A percentile compares a stretch with the other conserved stretches of the same genome.
phyloP scores from a whole-genome alignment of 2,329 filamentous ascomycete genomes.

The Colletotrichum horii region DNA sequence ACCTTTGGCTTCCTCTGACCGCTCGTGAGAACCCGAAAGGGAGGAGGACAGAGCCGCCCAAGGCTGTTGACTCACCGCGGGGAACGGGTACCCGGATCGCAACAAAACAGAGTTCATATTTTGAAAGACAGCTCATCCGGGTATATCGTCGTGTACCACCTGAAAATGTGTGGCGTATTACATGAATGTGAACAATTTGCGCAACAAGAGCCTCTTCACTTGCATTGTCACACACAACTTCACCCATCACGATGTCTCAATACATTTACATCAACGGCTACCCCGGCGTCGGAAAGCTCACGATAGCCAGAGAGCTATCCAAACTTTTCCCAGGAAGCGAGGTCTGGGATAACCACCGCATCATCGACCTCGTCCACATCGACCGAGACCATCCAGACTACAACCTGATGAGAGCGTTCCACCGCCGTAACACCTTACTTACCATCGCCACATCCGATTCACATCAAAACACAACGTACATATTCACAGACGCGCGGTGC shows the following conservation, averaged over 20 bases:
- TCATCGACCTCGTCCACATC: conserved; percentile 31
- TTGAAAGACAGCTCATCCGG: background rate
- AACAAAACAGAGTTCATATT: background rate
- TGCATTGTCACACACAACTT: background rate
- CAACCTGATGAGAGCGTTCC: conserved; percentile 21
- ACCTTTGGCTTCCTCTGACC: background rate
- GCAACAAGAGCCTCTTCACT: background rate
- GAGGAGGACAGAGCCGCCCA: background rate
- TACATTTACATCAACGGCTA: conserved; percentile 37
- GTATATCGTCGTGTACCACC: background rate
- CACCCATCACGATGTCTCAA: background rate
- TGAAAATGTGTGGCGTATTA: background rate
- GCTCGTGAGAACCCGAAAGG: background rate
- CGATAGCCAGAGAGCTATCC: conserved; percentile 31
- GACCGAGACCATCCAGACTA: conserved; percentile 26
- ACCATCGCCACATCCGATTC: conserved; percentile 9
- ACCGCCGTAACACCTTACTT: background rate
- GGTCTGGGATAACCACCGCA: conserved; percentile 33
- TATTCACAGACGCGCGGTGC: conserved; percentile 29
- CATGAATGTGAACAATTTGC: background rate
- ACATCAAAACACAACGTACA: conserved; percentile 20
- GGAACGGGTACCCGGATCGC: background rate
- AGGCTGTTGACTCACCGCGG: background rate
- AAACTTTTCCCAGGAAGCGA: conserved; percentile 27
- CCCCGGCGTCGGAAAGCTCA: conserved; percentile 35